Evolutionary conservation across 164 flowering plant species (phyloP).

Genomic region (Protea cynaroides): DNA sequence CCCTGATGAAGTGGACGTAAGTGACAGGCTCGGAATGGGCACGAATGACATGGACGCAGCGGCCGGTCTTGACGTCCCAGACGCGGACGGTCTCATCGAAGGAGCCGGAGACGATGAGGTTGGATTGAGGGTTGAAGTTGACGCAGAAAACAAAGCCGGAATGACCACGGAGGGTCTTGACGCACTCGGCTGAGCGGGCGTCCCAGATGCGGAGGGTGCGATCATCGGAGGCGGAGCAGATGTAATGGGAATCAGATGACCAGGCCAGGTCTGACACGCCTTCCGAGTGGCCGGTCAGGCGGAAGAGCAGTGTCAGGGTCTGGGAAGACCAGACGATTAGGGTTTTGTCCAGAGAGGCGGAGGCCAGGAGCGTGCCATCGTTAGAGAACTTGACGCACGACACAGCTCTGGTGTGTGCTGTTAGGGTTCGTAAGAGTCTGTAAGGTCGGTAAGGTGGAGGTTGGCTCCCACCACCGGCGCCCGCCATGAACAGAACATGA

Average conservation of each 20-base stretch:
- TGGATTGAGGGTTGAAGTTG: slow-evolving; percentile 75
- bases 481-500: slow-evolving; percentile 3
- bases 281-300: slow-evolving; percentile 68
- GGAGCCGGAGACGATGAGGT: slow-evolving; percentile 81
- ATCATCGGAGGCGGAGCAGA: slow-evolving; percentile 96
- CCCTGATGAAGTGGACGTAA: slow-evolving; percentile 71
- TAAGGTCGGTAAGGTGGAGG: slow-evolving; percentile 47
- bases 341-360: slow-evolving; percentile 92
- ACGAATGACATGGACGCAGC: slow-evolving; percentile 36
- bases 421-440: slow-evolving; percentile 47
- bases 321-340: slow-evolving; percentile 55
- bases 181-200: slow-evolving; percentile 57
- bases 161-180: slow-evolving; percentile 81
- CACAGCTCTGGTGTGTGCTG: slow-evolving; percentile 60
- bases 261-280: slow-evolving; percentile 89
- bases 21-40: slow-evolving; percentile 81
- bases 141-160: slow-evolving; percentile 80
- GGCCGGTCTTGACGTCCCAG: slow-evolving; percentile 91
- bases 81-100: slow-evolving; percentile 80
- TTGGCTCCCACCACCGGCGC: slow-evolving; percentile 16
- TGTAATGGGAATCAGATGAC: slow-evolving; percentile 94
- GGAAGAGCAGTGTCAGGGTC: slow-evolving; percentile 42
- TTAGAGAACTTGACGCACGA: slow-evolving; percentile 89
- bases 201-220: slow-evolving; percentile 88
- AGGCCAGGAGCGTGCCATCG: slow-evolving; percentile 80